phyloP scores from a whole-genome alignment of 1,284 basidiomycete genomes.

The Ustilago loliicola region DNA sequence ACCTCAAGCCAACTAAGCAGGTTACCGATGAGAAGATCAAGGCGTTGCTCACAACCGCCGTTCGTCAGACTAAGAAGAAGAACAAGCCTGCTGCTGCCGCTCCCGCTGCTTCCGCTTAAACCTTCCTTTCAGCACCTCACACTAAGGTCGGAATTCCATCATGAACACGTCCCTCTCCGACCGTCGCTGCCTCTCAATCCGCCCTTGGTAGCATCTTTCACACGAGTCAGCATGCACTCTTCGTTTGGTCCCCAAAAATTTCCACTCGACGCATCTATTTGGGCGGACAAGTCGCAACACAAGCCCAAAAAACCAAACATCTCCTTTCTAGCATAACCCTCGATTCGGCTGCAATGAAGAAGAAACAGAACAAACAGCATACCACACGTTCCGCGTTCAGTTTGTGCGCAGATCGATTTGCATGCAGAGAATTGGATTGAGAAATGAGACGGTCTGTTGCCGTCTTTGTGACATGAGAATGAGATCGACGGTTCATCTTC shows the following conservation, averaged over 20 bases:
- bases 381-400: background rate
- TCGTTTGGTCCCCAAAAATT: no score
- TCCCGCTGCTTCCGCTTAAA: constrained; percentile 34
- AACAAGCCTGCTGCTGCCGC: constrained; percentile 72
- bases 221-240: no score
- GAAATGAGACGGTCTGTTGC: background rate
- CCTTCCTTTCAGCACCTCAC: background rate
- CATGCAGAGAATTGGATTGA: background rate
- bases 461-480: constrained; percentile 1
- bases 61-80: constrained; percentile 93
- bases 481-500: no score
- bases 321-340: background rate
- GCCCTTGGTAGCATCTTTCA: no score
- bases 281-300: background rate
- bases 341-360: constrained; percentile 14
- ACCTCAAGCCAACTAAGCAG: constrained; percentile 81
- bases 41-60: constrained; percentile 80
- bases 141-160: background rate
- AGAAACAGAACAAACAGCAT: constrained; percentile 11
- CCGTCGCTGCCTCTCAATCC: background rate
- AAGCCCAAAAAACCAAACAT: background rate
- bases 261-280: background rate
- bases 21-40: constrained; percentile 73
- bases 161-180: background rate
- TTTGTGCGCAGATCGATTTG: background rate